These are phyloP conservation scores for Byssoonygena ceratinophila DNA, from an alignment of 2,329 filamentous ascomycete species.

Conservation along the genomic window DNA sequence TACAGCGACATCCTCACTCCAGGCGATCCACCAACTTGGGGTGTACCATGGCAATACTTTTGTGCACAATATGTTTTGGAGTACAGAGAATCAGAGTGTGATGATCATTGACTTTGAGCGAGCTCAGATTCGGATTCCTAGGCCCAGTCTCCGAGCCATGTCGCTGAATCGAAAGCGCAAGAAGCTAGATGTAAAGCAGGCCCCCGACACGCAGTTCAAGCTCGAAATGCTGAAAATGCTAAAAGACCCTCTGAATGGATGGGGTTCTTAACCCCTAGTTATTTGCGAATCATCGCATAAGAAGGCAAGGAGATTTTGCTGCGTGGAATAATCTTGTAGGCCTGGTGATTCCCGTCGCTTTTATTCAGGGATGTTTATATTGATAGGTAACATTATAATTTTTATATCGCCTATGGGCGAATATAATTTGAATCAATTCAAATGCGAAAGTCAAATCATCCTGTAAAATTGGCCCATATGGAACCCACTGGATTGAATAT, in stretches of 20 bases:
- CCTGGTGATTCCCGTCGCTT: not conserved
- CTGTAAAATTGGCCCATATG: not conserved
- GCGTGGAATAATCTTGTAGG: not conserved
- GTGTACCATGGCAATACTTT: constrained; percentile 11
- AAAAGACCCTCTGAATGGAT: not conserved
- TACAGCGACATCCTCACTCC: constrained; percentile 6
- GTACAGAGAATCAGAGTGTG: constrained; percentile 9
- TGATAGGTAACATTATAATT: not conserved
- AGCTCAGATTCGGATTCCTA: constrained; percentile 1
- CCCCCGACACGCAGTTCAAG: not conserved
- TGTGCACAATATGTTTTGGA: constrained; percentile 15
- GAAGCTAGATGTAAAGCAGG: not conserved
- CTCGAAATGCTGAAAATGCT: constrained; percentile 1
- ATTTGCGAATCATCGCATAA: not conserved
- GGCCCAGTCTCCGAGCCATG: not conserved
- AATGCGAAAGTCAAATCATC: not conserved
- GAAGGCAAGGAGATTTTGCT: not conserved
- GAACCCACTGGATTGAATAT: not conserved
- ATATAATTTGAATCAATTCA: not conserved
- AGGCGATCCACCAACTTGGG: constrained; percentile 14
- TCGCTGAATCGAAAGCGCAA: constrained; percentile 3
- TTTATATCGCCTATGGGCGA: not conserved
- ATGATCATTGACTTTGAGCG: constrained; percentile 13
- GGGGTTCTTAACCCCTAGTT: not conserved
- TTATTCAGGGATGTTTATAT: not conserved